Conservation (phyloP, 164 flowering plant species). For the Brasenia schreberi region DNA sequence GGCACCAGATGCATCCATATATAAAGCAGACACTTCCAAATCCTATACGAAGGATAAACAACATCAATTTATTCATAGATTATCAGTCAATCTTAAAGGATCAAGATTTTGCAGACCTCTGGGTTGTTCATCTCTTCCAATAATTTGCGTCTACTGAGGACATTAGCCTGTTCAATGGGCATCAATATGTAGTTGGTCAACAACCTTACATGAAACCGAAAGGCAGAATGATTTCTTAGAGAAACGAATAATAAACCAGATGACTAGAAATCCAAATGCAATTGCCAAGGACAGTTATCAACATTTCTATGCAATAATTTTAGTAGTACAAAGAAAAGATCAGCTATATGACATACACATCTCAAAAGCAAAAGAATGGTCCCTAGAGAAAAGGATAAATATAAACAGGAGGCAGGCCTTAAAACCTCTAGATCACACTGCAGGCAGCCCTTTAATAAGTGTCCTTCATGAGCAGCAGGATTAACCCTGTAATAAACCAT, state of each 20-base stretch:
- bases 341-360: not conserved
- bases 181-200: not conserved
- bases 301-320: not conserved
- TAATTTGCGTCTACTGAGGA: not conserved
- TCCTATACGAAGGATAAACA: constrained; percentile 30
- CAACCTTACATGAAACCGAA: not conserved
- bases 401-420: not conserved
- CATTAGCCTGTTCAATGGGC: not conserved
- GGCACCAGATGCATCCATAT: constrained; percentile 57
- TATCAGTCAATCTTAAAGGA: not conserved
- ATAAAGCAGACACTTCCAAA: constrained; percentile 54
- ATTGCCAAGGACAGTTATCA: not conserved
- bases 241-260: not conserved
- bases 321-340: not conserved
- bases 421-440: not conserved
- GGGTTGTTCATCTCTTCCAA: not conserved
- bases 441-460: not conserved
- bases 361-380: not conserved
- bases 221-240: not conserved
- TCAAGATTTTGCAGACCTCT: not conserved
- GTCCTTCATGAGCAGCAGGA: not conserved
- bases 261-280: not conserved
- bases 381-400: not conserved
- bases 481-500: not conserved
- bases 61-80: constrained; percentile 4